Conservation (phyloP, 768 basidiomycete genomes). For the Auricularia sp. region DNA sequence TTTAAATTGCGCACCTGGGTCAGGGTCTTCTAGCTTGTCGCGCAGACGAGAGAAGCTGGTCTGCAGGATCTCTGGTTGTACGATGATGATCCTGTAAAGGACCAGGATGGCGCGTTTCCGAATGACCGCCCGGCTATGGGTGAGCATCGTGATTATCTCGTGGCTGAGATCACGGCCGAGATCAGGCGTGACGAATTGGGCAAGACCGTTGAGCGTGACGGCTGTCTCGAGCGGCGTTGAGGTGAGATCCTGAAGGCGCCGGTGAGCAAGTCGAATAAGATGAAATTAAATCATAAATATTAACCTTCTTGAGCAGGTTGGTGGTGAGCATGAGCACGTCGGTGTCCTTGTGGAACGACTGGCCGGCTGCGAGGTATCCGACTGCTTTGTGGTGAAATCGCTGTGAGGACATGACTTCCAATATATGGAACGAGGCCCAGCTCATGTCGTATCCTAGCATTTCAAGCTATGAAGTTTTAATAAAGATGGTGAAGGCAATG, state of each 20-base stretch:
- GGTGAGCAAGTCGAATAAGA: constrained; percentile 2
- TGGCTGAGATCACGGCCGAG: constrained; percentile 84
- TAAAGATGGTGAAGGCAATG: neutral
- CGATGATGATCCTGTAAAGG: constrained; percentile 67
- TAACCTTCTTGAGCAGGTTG: constrained; percentile 87
- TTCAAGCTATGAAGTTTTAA: constrained; percentile 57
- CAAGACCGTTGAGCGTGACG: constrained; percentile 70
- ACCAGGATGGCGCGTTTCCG: constrained; percentile 85
- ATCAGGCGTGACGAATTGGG: constrained; percentile 76
- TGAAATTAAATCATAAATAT: constrained; percentile 12
- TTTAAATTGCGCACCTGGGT: constrained; percentile 40
- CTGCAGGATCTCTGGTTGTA: constrained; percentile 70
- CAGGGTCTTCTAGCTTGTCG: constrained; percentile 73
- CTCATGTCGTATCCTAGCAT: constrained; percentile 94
- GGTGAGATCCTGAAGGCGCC: constrained; percentile 54
- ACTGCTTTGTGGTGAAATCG: constrained; percentile 88
- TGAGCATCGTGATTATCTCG: constrained; percentile 78
- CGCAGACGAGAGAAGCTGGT: constrained; percentile 59
- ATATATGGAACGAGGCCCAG: constrained; percentile 94
- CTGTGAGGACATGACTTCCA: constrained; percentile 95
- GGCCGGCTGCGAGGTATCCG: constrained; percentile 86
- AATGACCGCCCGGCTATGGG: constrained; percentile 79
- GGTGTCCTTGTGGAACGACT: constrained; percentile 89
- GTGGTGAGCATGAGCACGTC: constrained; percentile 97
- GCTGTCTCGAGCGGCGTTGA: constrained; percentile 69